Evolutionary conservation across 495 filamentous ascomycete species (phyloP), one percentile per base, ranked within the genome.

Genomic region (Xylaria nigripes): DNA sequence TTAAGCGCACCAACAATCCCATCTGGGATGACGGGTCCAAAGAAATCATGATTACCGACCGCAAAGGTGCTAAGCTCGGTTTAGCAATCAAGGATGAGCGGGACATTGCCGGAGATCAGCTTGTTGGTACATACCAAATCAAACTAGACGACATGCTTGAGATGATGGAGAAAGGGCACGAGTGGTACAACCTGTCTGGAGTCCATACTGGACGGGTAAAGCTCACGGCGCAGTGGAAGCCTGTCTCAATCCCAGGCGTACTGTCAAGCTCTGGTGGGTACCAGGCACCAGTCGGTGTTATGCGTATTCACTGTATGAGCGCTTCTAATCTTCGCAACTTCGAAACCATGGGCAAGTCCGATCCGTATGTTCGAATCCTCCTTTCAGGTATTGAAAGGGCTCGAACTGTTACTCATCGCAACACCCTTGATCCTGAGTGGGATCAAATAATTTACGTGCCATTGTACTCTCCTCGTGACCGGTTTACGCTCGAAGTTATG

Each of bases 401-500:
- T 18, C 81, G 89, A 48, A 96, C 94, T 1, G 93, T 99, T 44
- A 96, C 93, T 1, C 95, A 92, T 72, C 83, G 90, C 61, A 99
- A 92, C 66, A 95, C 96, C 62, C 82, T 99, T 18, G 88, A 95
- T 61, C 93, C 93, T 2, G 84, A 94, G 29, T 99, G 87, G 86
- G 90, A 99, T 62, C 94, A 99, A 68, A 81, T 97, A 12, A 78
- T 95, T 42, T 99, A 99, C 68, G 80, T 99, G 0, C 92, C 94
- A 0, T 80, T 99, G 51, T 94, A 97, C 68, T 87, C 84, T 10
- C 50, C 76, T n/a, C 84, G 86, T 29, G 94, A 97, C 67, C 91
- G 84, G 58, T 67, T 99, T 18, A 81, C 81, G 0, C 70, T 99
- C 13, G 93, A 98, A 68, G 89, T 96, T 55, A 97, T 99, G 93